Percentiles rank a stretch among this genome's conserved stretches.
These are phyloP conservation scores for Ustilago esculenta DNA, from an alignment of 1,284 basidiomycete species.

Conservation along the genomic window DNA sequence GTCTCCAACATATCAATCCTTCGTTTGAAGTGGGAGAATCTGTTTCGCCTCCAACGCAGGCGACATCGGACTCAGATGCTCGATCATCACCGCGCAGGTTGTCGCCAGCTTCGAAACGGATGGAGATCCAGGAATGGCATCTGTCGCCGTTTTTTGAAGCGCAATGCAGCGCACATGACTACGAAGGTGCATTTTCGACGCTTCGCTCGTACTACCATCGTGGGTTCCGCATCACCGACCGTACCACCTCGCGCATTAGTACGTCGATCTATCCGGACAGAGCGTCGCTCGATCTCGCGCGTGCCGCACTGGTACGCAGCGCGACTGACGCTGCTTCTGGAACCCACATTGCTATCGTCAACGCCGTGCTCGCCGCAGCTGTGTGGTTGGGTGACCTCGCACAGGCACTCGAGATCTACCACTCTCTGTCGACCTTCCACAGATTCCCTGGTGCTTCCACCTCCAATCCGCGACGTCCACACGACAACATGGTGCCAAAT, in stretches of 20 bases:
- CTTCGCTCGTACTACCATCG: slow-evolving; percentile 11
- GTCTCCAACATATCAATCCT: slow-evolving; percentile 25
- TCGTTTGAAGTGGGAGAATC: neutral
- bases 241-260: slow-evolving; percentile 23
- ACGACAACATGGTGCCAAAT: slow-evolving; percentile 8
- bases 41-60: neutral
- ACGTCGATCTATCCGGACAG: slow-evolving; percentile 19
- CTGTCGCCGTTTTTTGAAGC: slow-evolving; percentile 55
- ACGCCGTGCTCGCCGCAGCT: slow-evolving; percentile 39
- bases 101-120: neutral
- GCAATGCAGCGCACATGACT: slow-evolving; percentile 33
- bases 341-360: slow-evolving; percentile 22
- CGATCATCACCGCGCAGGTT: neutral
- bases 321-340: slow-evolving; percentile 16
- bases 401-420: slow-evolving; percentile 43
- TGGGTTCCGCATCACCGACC: slow-evolving; percentile 10
- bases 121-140: slow-evolving; percentile 52
- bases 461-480: neutral
- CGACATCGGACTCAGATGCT: neutral
- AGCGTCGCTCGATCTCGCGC: slow-evolving; percentile 15
- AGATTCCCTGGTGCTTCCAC: too few species aligned
- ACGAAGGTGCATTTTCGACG: slow-evolving; percentile 37
- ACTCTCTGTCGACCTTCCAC: slow-evolving; percentile 10
- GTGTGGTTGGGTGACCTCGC: slow-evolving; percentile 23
- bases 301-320: slow-evolving; percentile 9